Percentiles rank a stretch among this genome's conserved stretches.
phyloP scores from a whole-genome alignment of 495 filamentous ascomycete species.

The Neurospora hispaniola region DNA sequence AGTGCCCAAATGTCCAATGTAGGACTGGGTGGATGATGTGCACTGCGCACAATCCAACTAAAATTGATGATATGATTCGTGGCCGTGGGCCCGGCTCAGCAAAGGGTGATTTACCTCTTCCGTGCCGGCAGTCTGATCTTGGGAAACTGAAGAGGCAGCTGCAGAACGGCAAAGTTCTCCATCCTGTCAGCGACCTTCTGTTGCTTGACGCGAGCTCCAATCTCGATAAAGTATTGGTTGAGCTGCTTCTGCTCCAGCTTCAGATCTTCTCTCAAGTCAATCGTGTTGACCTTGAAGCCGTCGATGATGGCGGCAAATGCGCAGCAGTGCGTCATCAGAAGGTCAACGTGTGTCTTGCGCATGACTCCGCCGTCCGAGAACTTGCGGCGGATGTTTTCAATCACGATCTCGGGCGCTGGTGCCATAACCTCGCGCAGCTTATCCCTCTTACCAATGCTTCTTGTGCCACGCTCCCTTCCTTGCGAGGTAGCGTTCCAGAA shows the following conservation, averaged over 20 bases:
- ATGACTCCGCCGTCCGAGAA: slow-evolving; percentile 54
- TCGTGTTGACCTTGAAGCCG: slow-evolving; percentile 65
- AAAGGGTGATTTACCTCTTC: slow-evolving; percentile 5
- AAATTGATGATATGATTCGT: background rate
- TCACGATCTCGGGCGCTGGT: slow-evolving; percentile 47
- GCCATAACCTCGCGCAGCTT: slow-evolving; percentile 36
- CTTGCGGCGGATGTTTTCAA: slow-evolving; percentile 56
- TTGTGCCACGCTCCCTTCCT: slow-evolving; percentile 31
- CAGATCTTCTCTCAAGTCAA: slow-evolving; percentile 68
- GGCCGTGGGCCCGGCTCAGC: background rate
- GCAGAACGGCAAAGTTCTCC: slow-evolving; percentile 56
- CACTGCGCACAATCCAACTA: background rate
- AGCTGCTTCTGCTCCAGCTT: slow-evolving; percentile 58
- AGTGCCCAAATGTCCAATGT: background rate
- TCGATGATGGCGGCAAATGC: slow-evolving; percentile 61
- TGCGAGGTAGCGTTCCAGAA: slow-evolving; percentile 37
- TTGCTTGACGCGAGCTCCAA: slow-evolving; percentile 57
- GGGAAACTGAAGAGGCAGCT: slow-evolving; percentile 75
- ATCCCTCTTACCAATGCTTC: slow-evolving; percentile 35
- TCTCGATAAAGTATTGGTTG: slow-evolving; percentile 62
- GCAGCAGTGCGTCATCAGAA: slow-evolving; percentile 59
- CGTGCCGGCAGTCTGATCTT: slow-evolving; percentile 31
- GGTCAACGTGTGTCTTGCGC: slow-evolving; percentile 51
- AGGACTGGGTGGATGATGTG: background rate
- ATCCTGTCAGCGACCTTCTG: slow-evolving; percentile 38